Evolutionary conservation across 202 grass and related monocot species (phyloP).

Genomic region (Saccharum hybrid): DNA sequence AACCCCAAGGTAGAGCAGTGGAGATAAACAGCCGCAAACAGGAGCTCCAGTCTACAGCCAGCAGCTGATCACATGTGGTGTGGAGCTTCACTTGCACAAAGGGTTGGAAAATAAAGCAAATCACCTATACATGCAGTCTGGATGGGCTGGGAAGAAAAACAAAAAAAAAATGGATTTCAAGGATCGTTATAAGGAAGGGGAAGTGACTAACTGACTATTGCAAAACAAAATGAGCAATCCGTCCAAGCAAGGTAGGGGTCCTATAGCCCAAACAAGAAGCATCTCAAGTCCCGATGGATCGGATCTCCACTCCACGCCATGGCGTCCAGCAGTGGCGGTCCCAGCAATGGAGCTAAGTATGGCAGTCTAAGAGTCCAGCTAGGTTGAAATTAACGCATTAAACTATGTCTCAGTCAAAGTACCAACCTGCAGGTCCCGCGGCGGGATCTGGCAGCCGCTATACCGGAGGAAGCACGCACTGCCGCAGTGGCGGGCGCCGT

Average conservation of each 20-base stretch:
- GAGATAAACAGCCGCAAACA: not conserved
- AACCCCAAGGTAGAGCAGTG: not conserved
- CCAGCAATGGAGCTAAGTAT: slow-evolving; percentile 14
- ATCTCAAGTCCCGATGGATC: slow-evolving; percentile 13
- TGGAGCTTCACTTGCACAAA: slow-evolving; percentile 7
- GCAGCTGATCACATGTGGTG: not conserved
- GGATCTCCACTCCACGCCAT: slow-evolving; percentile 1
- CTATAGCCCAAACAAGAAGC: not conserved
- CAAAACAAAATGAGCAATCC: not conserved
- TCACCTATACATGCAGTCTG: not conserved
- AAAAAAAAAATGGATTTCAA: not conserved
- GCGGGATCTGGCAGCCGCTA: slow-evolving; percentile 27
- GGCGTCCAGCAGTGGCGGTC: not conserved
- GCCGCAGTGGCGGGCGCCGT: slow-evolving; percentile 14
- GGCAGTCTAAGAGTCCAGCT: not conserved
- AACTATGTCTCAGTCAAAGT: slow-evolving; percentile 1
- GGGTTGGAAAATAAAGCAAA: not conserved
- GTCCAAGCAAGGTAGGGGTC: slow-evolving; percentile 18
- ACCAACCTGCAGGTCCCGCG: slow-evolving; percentile 30
- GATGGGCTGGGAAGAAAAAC: not conserved
- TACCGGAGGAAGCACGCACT: slow-evolving; percentile 17
- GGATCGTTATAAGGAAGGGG: not conserved
- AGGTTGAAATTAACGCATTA: too few species aligned
- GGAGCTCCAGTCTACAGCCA: not conserved
- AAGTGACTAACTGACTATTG: not conserved